Percentiles rank a stretch among this genome's conserved stretches.
Evolutionary conservation across 805 yeast genomes (phyloP).

Genomic region (Pichia occidentalis): DNA sequence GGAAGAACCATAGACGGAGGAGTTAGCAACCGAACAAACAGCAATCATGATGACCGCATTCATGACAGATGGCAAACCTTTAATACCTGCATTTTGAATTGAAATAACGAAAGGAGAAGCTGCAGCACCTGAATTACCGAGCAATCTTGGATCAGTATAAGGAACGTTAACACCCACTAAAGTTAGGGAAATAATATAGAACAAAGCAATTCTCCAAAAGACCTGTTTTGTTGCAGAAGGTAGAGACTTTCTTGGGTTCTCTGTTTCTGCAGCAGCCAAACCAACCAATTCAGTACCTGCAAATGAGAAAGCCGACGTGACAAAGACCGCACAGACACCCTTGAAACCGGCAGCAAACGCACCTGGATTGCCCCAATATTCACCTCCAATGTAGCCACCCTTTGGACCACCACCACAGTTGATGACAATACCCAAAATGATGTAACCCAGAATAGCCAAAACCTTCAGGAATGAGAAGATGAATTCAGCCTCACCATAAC

Average conservation of each 20-base stretch:
- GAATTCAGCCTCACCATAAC: constrained; percentile 67
- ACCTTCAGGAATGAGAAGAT: constrained; percentile 49
- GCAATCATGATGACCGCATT: constrained; percentile 67
- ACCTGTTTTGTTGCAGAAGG: constrained; percentile 63
- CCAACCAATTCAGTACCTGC: constrained; percentile 65
- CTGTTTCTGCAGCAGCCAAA: constrained; percentile 61
- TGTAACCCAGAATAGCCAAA: constrained; percentile 52
- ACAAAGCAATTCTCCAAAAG: constrained; percentile 54
- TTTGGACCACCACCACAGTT: constrained; percentile 63
- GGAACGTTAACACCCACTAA: constrained; percentile 60
- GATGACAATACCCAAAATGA: constrained; percentile 47
- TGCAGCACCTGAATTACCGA: constrained; percentile 43
- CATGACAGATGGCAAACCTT: constrained; percentile 60
- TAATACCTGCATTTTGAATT: constrained; percentile 51
- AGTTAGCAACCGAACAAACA: constrained; percentile 68
- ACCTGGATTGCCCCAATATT: constrained; percentile 56
- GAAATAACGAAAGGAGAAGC: constrained; percentile 71
- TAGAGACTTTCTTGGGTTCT: constrained; percentile 52
- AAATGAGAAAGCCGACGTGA: constrained; percentile 56
- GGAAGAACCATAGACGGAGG: constrained; percentile 65
- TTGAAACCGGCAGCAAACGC: constrained; percentile 48
- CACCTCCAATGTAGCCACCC: constrained; percentile 51
- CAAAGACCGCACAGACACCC: constrained; percentile 58
- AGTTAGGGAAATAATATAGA: constrained; percentile 48
- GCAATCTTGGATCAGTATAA: constrained; percentile 39